Base-by-base conservation (phyloP, 345 rosid species). In the Linum tenue region DNA sequence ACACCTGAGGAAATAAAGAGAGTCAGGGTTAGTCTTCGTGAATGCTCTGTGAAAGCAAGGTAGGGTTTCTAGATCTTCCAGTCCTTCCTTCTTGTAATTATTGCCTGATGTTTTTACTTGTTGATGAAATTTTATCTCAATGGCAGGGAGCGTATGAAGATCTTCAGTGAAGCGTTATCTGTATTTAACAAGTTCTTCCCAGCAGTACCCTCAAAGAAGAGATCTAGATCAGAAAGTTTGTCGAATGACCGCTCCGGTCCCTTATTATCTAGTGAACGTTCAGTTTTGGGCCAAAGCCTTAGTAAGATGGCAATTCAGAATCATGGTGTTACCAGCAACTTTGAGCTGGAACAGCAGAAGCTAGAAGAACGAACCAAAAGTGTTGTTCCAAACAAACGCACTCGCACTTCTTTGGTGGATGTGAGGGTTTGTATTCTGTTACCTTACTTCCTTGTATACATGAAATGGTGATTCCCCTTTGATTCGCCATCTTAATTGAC, bases 351-450 rank as follows among this genome's bases (percentile, higher is more conserved):
- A 72, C 91, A 74, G 69, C 91, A 76, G 57, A 91, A 81, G 79
- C 68, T 83, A 14, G 95, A 90, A 65, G 92, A 87, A 79, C 84
- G 90, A 66, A 80, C 82, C 31, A 90, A 85, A 76, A 79, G 69
- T 78, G 69, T 72, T 71, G 84, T 84, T 68, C 81, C 94, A 69
- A 92, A 80, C 79, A 92, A 92, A 75, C 89, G 97, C 63, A 83
- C 96, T 56, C 96, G 99, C 70, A 94, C 96, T 64, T 88, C 96
- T 69, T 63, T 94, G 88, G 86, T 80, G 84, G 95, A 80, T 78
- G 69, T 71, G 63, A 80, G 79, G 88, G 87, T 85, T 73, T 75
- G 85, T 78, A 69, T 59, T 41, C 31, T 22, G 31, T 41, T 41
- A 41, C 44, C 9, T 41, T 4, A 41, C 44, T 41, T 41, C 9